These are phyloP conservation scores for Nephelium lappaceum DNA, from an alignment of 345 rosid species.

Conservation along the genomic window DNA sequence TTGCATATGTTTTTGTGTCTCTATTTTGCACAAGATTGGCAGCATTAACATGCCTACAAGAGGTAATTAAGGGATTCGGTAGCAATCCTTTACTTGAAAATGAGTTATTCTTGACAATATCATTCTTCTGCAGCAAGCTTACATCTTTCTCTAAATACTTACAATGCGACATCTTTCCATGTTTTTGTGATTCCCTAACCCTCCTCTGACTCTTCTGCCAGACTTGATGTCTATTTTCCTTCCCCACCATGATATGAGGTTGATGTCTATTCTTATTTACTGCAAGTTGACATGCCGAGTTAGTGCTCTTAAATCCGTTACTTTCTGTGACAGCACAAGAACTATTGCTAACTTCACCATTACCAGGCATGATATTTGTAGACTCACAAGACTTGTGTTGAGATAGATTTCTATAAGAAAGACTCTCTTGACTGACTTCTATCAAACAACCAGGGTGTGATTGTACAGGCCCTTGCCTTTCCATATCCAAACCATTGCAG, in stretches of 20 bases:
- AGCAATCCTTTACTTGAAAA: slow-evolving; percentile 5
- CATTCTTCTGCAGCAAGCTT: slow-evolving; percentile 8
- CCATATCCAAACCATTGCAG: not conserved
- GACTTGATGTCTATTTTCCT: slow-evolving; percentile 3
- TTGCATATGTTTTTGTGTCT: not conserved
- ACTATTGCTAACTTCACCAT: not conserved
- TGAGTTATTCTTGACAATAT: not conserved
- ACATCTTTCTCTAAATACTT: not conserved
- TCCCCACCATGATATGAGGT: not conserved
- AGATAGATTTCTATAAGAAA: slow-evolving; percentile 3
- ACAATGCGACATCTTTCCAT: slow-evolving; percentile 6
- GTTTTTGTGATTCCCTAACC: slow-evolving; percentile 1
- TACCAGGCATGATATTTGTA: not conserved
- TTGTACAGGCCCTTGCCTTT: slow-evolving; percentile 10
- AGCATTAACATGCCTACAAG: not conserved
- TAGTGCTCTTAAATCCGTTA: not conserved
- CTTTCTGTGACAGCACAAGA: not conserved
- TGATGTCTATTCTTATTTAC: slow-evolving; percentile 2
- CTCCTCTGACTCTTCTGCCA: slow-evolving; percentile 12
- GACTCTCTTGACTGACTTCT: not conserved
- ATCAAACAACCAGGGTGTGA: not conserved
- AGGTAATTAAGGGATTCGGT: slow-evolving; percentile 8
- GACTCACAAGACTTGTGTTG: not conserved
- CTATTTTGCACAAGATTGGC: not conserved
- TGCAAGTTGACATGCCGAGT: not conserved